Conservation (phyloP, 306 rosid genomes). For the Dicorynia guianensis region DNA sequence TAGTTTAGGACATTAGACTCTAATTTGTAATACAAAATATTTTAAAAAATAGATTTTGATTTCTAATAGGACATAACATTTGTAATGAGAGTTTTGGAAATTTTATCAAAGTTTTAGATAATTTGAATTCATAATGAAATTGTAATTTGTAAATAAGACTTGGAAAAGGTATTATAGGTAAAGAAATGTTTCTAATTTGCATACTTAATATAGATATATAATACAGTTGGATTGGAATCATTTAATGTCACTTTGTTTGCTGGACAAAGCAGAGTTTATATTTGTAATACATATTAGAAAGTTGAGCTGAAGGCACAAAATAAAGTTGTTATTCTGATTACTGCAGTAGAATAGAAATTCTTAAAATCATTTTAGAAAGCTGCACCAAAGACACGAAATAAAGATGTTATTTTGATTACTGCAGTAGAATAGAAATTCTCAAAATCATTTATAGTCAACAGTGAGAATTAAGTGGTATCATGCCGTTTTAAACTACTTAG, state of each 20-base stretch:
- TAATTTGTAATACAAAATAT: too few species aligned
- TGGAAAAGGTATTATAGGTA: too few species aligned
- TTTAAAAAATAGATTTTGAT: too few species aligned
- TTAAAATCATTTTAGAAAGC: neutral
- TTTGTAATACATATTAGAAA: neutral
- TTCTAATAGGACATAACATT: too few species aligned
- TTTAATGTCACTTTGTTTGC: constrained; percentile 18
- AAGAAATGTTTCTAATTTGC: too few species aligned
- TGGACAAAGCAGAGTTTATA: neutral
- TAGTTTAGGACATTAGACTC: too few species aligned
- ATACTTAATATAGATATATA: too few species aligned
- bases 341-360: constrained; percentile 16
- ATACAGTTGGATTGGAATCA: neutral
- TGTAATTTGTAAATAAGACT: too few species aligned
- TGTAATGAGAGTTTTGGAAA: too few species aligned
- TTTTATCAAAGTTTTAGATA: too few species aligned
- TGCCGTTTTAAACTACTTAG: constrained; percentile 19
- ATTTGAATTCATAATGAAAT: too few species aligned
- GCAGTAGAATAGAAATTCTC: constrained; percentile 20
- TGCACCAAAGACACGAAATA: neutral
- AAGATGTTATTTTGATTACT: constrained; percentile 15
- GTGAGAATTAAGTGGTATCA: constrained; percentile 8
- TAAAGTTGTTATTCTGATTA: constrained; percentile 21
- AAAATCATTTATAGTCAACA: neutral
- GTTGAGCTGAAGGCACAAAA: neutral